Base-by-base conservation (phyloP, 2,329 filamentous ascomycete species). In the Phyllosticta citriasiana region DNA sequence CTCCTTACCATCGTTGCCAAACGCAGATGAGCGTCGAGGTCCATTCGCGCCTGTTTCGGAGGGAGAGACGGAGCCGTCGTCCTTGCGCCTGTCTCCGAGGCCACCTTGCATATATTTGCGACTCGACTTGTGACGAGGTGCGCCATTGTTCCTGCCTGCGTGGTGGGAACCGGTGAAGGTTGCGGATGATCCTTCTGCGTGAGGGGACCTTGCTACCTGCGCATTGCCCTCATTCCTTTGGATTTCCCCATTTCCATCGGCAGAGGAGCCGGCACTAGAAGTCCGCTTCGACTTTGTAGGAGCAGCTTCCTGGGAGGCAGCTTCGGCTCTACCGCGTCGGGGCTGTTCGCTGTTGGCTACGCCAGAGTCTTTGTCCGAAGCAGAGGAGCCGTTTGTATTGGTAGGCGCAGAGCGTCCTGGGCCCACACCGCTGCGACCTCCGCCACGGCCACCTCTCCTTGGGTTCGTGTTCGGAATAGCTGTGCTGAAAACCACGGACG, bases 401-500 rank as follows among this genome's bases (percentile, higher is more conserved):
- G 50, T 30, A 58, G 67, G 69, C 40, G 76, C 76, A 59, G 73
- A 69, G 63, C 80, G 76, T 63, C 77, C 74, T n/a, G 40, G 40
- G 64, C 83, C 80, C 67, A 81, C 81, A 59, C 79, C 75, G 67
- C 82, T 78, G 63, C 83, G 81, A 59, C 82, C 81, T 67, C 81
- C 78, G 61, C 81, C 77, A 57, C 78, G 76, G 9, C 72, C 73
- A 52, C 73, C 73, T 66, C 73, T 67, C 25, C 73, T 68, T 64
- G 76, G 71, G 26, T 70, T 68, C 52, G 73, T 71, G 33, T 67
- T 73, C n/a, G 87, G 85, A 51, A 96, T 74, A 27, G 88, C 90
- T 0, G 94, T 97, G 72, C 90, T 88, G 74, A 96, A 97, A 62
- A 87, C 86, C 56, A 94, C 91, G 14, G 85, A 88, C 8, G 91